Conservation (phyloP, 352 stramenopile species). For the Globisporangium nodosum region DNA sequence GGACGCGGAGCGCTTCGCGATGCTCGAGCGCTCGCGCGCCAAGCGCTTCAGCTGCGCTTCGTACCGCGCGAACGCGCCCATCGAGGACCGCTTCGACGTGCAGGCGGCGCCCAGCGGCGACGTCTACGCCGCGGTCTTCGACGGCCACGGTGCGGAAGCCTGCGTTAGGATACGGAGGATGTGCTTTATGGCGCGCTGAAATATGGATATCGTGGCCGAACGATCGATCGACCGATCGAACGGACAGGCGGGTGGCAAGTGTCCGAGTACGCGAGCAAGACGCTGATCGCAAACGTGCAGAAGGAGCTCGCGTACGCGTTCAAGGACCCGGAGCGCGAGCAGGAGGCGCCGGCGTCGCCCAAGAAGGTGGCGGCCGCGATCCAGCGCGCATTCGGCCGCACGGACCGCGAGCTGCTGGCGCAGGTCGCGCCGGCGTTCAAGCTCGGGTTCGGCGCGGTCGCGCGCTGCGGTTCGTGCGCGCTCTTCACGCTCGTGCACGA, state of each 20-base stretch:
- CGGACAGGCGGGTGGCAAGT: constrained; percentile 87
- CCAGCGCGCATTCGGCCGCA: constrained; percentile 78
- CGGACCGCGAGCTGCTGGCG: constrained; percentile 81
- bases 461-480: constrained; percentile 84
- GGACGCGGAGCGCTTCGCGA: constrained; percentile 42
- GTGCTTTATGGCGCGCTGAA: too few relatives aligned
- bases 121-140: constrained; percentile 84
- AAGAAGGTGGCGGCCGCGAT: constrained; percentile 63
- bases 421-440: constrained; percentile 84
- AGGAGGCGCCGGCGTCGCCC: constrained; percentile 24
- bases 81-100: constrained; percentile 83
- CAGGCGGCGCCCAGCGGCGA: constrained; percentile 60
- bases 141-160: constrained; percentile 78
- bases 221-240: background rate
- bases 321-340: constrained; percentile 22
- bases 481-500: constrained; percentile 77
- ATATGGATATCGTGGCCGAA: too few relatives aligned
- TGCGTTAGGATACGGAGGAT: background rate
- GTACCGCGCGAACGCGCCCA: constrained; percentile 67
- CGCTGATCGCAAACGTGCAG: constrained; percentile 77
- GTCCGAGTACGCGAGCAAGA: constrained; percentile 81
- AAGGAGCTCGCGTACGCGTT: constrained; percentile 55
- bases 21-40: constrained; percentile 36
- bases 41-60: constrained; percentile 48
- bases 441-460: constrained; percentile 87